These are phyloP conservation scores for Pseudopyrenochaeta lycopersici DNA, from an alignment of 2,329 filamentous ascomycete genomes.

Conservation along the genomic window DNA sequence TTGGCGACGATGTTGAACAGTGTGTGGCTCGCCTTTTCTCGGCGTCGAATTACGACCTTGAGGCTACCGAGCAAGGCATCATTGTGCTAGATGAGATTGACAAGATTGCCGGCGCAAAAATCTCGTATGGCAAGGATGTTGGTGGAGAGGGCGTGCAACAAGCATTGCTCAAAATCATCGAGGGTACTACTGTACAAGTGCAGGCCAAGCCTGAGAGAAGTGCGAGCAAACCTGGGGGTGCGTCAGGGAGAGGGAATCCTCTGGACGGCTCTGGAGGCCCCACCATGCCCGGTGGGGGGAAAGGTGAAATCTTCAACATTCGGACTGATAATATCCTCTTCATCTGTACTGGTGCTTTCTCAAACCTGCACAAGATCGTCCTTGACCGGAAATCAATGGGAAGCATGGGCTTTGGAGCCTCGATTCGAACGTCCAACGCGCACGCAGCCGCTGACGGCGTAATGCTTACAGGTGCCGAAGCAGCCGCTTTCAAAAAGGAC, in stretches of 20 bases:
- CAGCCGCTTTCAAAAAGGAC: conserved; percentile 65
- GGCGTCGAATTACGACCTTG: conserved; percentile 87
- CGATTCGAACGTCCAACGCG: conserved; percentile 68
- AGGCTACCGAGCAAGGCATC: conserved; percentile 86
- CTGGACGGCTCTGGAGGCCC: conserved; percentile 27
- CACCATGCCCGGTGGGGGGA: conserved; percentile 45
- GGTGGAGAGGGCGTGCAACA: conserved; percentile 97
- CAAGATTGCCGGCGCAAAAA: conserved; percentile 91
- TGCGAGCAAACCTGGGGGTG: conserved; percentile 35
- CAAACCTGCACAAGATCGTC: conserved; percentile 87
- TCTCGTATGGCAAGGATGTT: conserved; percentile 89
- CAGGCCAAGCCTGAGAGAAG: conserved; percentile 83
- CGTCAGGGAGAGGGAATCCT: conserved; percentile 28
- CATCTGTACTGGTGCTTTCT: conserved; percentile 95
- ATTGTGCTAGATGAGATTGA: conserved; percentile 97
- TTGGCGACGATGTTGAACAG: conserved; percentile 96
- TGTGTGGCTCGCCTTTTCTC: conserved; percentile 91
- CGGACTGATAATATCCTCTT: conserved; percentile 97
- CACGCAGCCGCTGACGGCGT: conserved; percentile 64
- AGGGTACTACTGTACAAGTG: conserved; percentile 92
- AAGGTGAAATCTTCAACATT: conserved; percentile 73
- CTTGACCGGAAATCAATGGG: conserved; percentile 85
- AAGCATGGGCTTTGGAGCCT: conserved; percentile 90
- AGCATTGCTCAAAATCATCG: conserved; percentile 92
- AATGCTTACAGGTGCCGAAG: conserved; percentile 66